Conservation (phyloP, 139 green algal genomes). For the Deuterostichococcus epilithicus region DNA sequence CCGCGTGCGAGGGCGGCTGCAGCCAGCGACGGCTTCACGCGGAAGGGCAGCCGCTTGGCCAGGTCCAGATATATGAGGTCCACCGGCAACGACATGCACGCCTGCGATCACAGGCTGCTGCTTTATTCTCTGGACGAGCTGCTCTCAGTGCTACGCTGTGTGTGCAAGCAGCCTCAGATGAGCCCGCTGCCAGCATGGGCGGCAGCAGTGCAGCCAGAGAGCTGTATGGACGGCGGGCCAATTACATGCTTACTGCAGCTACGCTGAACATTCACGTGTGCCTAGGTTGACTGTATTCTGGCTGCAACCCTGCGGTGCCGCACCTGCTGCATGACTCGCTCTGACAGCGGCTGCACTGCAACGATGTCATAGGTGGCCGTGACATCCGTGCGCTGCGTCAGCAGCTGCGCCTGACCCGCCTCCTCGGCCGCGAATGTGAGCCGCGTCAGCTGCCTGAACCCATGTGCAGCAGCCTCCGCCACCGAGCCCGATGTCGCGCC, state of each 20-base stretch:
- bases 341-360: slow-evolving; percentile 48
- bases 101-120: slow-evolving; percentile 22
- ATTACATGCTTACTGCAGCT: neutral
- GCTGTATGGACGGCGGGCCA: neutral
- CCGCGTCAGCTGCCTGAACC: slow-evolving; percentile 38
- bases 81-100: slow-evolving; percentile 49
- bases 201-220: neutral
- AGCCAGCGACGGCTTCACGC: slow-evolving; percentile 27
- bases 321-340: slow-evolving; percentile 48
- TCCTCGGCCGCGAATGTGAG: slow-evolving; percentile 41
- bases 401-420: slow-evolving; percentile 12
- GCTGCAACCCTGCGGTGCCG: neutral
- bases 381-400: slow-evolving; percentile 10
- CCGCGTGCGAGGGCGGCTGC: slow-evolving; percentile 46
- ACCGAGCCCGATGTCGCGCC: too few relatives aligned
- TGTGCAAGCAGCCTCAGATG: neutral
- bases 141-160: neutral
- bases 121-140: neutral
- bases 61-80: slow-evolving; percentile 65
- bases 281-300: neutral
- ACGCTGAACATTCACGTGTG: neutral
- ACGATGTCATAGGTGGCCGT: slow-evolving; percentile 53
- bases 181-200: neutral
- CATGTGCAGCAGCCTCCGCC: neutral
- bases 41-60: slow-evolving; percentile 32